A percentile compares a stretch with the other conserved stretches of the same genome.
phyloP scores from a whole-genome alignment of 495 filamentous ascomycete genomes.

The Copromyces sp. region DNA sequence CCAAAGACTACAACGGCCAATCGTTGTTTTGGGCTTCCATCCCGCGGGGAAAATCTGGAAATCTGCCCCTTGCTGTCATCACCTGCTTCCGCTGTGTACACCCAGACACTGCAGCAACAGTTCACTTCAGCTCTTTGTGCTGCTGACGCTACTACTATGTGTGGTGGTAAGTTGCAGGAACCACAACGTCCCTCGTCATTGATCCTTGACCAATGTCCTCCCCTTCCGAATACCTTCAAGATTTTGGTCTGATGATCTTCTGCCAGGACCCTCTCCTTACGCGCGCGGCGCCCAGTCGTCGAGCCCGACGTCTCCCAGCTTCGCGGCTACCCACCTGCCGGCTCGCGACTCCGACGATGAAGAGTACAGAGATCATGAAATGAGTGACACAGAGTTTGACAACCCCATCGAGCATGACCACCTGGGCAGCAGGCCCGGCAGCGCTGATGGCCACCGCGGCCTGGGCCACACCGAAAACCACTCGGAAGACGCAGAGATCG shows the following conservation, averaged over 20 bases:
- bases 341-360: conserved; percentile 24
- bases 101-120: neutral
- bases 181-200: neutral
- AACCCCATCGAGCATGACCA: conserved; percentile 10
- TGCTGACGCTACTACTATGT: neutral
- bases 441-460: neutral
- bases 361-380: conserved; percentile 13
- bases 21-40: neutral
- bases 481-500: conserved; percentile 12
- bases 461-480: conserved; percentile 1
- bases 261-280: conserved; percentile 10
- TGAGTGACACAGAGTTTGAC: conserved; percentile 22
- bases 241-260: neutral
- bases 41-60: neutral
- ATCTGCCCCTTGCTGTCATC: neutral
- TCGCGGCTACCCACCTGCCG: conserved; percentile 14
- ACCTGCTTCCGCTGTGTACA: neutral
- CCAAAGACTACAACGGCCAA: neutral
- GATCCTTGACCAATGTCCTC: neutral
- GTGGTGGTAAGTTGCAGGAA: neutral
- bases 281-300: conserved; percentile 15
- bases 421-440: neutral
- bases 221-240: neutral
- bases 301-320: conserved; percentile 19
- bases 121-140: neutral